These are phyloP conservation scores for Mycena chlorophos DNA, from an alignment of 768 basidiomycete species.

Conservation along the genomic window DNA sequence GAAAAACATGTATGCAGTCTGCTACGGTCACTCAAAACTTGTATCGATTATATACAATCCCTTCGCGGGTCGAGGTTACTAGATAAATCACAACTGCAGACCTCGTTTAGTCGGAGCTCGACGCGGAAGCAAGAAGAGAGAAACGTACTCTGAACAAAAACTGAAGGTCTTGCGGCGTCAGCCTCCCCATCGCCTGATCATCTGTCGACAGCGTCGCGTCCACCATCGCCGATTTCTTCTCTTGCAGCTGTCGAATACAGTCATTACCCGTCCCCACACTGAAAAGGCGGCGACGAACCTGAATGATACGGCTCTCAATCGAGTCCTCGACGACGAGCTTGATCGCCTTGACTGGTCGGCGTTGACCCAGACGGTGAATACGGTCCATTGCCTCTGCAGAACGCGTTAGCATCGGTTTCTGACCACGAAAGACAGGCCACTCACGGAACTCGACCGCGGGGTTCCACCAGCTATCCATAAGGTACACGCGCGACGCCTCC, in stretches of 20 bases:
- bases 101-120: neutral
- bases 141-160: conserved; percentile 58
- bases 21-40: neutral
- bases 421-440: conserved; percentile 28
- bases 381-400: conserved; percentile 91
- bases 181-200: conserved; percentile 88
- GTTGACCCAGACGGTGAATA: conserved; percentile 95
- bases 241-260: conserved; percentile 74
- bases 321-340: conserved; percentile 95
- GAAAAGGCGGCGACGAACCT: conserved; percentile 44
- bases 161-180: conserved; percentile 80
- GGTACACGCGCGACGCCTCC: conserved; percentile 89
- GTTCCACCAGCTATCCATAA: conserved; percentile 99
- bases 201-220: conserved; percentile 83
- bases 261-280: neutral
- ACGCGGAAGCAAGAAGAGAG: neutral
- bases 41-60: neutral
- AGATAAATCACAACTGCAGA: neutral
- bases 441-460: conserved; percentile 88
- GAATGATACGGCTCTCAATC: conserved; percentile 93
- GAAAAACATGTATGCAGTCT: neutral
- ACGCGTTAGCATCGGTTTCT: conserved; percentile 4
- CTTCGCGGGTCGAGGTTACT: neutral
- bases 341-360: conserved; percentile 88
- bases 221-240: conserved; percentile 96